Base-by-base conservation (phyloP, 257 asterid genomes). In the Nyctanthes arbortristis region DNA sequence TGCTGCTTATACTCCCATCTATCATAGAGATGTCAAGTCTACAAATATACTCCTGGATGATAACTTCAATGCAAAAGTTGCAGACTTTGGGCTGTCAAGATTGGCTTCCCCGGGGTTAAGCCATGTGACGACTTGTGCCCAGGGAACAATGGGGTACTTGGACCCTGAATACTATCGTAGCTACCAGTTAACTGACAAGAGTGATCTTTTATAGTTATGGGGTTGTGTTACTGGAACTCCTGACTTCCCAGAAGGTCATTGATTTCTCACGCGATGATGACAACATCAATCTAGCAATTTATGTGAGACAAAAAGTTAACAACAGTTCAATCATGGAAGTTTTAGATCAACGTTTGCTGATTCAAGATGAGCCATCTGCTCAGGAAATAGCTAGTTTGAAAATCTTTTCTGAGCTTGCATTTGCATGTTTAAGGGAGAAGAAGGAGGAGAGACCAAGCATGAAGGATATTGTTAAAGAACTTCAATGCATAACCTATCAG, bases 151-250 rank as follows among this genome's bases (percentile, higher is more conserved):
- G 18, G 87, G 87, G 27, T 82, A 82, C 77, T 58, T 82, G 31
- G 84, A 82, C 37, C 87, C 87, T 0, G 82, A 82, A 67, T 82
- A 78, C 22, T 78, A 73, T 35, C 79, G 82, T 2, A 82, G 68
- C 52, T 76, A 79, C 28, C 80, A 79, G 61, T 49, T 82, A 10
- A 82, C 73, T 20, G 84, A 82, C 27, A 82, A 82, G 59, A 79
- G 84, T 22, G 87, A 82, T 76, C 84, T 82, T n/a, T 47, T 82
- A 82, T 33, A 82, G 84, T 58, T 82, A 75, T 1, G 87, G 84
- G 57, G 82, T 82, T 40, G 84, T 82, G 59, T 40, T 82, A 0
- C 76, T 82, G 16, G 87, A 82, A 68, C 70, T 82, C 49, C 72
- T 82, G 39, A 82, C 87, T 43, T 78, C 84, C 33, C 73, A 60